Conservation (phyloP, 2,329 filamentous ascomycete genomes). For the Talaromyces sp. region DNA sequence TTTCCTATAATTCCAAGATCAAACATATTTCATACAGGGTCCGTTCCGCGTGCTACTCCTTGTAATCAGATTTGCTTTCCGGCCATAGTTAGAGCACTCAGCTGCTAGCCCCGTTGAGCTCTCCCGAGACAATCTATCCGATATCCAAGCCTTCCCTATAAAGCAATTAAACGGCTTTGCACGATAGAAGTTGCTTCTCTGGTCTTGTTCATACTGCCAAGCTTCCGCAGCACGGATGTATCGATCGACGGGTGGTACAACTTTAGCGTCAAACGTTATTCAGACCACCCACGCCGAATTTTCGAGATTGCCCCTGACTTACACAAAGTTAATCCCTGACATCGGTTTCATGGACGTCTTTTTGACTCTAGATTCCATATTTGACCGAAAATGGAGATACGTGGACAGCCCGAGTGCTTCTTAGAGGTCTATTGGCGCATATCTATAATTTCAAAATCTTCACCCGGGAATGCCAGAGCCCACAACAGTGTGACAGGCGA, state of each 20-base stretch:
- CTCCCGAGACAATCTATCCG: neutral
- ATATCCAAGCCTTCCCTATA: neutral
- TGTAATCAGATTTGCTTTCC: neutral
- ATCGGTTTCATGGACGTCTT: neutral
- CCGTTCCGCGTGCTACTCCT: neutral
- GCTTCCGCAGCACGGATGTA: neutral
- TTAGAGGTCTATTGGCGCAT: neutral
- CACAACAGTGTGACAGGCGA: no score
- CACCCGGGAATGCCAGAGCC: neutral
- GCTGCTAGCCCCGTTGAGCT: no score
- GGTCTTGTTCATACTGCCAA: neutral
- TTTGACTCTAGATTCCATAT: neutral
- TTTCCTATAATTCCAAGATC: no score
- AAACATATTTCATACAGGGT: neutral
- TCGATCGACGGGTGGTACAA: neutral
- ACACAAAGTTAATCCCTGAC: neutral
- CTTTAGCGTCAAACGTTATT: slow-evolving; percentile 4
- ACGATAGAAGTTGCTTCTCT: neutral
- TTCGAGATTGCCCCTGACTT: neutral
- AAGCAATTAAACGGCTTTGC: neutral
- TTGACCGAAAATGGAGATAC: neutral
- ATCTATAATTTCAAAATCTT: neutral
- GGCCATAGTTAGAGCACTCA: neutral
- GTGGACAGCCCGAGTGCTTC: neutral
- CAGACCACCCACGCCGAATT: neutral